Evolutionary conservation across 805 yeast species (phyloP), one percentile per base, ranked within the genome.

Genomic region (Cyberlindnera mississippiensis): DNA sequence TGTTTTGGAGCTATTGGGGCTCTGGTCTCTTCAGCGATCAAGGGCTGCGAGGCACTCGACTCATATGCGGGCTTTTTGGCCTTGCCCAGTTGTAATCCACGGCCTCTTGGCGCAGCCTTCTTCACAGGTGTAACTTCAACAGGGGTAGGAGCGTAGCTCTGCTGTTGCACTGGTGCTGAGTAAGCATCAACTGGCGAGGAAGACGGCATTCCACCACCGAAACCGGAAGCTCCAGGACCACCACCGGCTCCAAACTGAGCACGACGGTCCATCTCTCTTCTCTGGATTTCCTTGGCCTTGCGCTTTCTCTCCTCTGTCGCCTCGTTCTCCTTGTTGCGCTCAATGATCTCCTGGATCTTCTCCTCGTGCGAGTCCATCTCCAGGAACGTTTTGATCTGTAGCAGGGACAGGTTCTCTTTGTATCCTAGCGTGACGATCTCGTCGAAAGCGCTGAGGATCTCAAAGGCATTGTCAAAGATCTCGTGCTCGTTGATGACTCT

Each of bases 351-450:
- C 71, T 93, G 98, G 60, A 95, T 91, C 72, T 87, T 91, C 68
- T 93, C 99, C 67, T 93, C 99, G 63, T 93, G 97, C 31, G 96
- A 85, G 67, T 93, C 98, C 98, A 93, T 91, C 61, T 88, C 91
- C 69, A 93, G 71, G 66, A 86, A 91, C 11, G 95, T 86, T 62
- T 78, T 80, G 50, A 93, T 85, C 68, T 93, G 98, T 45, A 80
- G 63, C 50, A 83, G 62, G 1, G 93, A 78, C 51, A 91, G 69
- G 64, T 88, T 85, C 63, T 93, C 99, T 51, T 86, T 80, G 69
- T 83, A 88, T 14, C 99, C 99, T 66, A 87, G 71, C 40, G 80
- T 80, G 53, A 93, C 80, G 42, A 93, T 85, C 67, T 93, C 99
- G 63, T 93, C 99, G 58, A 93, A 91, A 3, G 97, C 95, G 59